Conservation (phyloP, 345 rosid species). For the Erysimum cheiranthoides region DNA sequence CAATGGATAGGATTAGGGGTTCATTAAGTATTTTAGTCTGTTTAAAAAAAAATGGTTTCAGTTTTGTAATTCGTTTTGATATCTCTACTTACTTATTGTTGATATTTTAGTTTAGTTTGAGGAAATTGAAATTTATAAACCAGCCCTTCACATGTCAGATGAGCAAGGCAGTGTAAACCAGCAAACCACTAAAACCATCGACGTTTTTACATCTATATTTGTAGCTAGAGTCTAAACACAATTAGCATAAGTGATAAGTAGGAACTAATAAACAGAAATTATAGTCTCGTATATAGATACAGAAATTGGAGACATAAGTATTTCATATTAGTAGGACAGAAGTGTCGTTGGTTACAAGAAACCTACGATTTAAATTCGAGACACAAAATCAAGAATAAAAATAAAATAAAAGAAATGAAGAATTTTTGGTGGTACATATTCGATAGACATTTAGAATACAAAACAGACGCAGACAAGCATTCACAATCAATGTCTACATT, state of each 20-base stretch:
- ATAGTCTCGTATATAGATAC: conserved; percentile 4
- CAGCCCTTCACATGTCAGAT: neutral
- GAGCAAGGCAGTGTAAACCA: neutral
- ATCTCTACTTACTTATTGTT: neutral
- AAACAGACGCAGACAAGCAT: conserved; percentile 45
- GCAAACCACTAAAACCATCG: neutral
- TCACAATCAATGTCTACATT: conserved; percentile 45
- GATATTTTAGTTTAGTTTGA: neutral
- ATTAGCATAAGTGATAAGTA: conserved; percentile 23
- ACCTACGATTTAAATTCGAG: conserved; percentile 34
- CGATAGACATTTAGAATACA: conserved; percentile 40
- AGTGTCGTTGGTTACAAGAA: conserved; percentile 44
- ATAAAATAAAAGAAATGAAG: neutral
- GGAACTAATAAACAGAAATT: conserved; percentile 5
- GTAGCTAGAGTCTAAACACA: neutral
- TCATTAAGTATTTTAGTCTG: neutral
- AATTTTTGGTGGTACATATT: conserved; percentile 38
- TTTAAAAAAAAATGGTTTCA: neutral
- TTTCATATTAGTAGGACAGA: conserved; percentile 14
- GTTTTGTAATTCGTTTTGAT: neutral
- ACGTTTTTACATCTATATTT: conserved; percentile 4
- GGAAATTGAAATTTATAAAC: neutral
- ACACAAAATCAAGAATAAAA: neutral
- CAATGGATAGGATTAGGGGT: neutral
- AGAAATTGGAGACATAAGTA: conserved; percentile 4